Conservation (phyloP, 2,329 filamentous ascomycete species). For the Penicillium sp. region DNA sequence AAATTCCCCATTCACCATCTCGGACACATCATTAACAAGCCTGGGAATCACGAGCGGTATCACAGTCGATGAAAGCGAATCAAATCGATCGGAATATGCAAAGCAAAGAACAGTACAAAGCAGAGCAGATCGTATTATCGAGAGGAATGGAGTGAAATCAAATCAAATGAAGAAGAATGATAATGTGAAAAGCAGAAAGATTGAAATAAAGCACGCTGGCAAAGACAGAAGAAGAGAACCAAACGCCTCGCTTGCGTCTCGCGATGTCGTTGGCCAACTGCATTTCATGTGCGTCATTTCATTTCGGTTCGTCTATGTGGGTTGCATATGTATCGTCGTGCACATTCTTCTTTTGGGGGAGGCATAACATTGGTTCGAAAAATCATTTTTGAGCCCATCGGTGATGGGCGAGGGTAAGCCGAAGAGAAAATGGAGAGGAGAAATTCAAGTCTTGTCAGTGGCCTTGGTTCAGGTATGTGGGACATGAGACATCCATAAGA, state of each 20-base stretch:
- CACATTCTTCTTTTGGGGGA: slow-evolving; percentile 20
- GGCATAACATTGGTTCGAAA: slow-evolving; percentile 9
- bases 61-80: neutral
- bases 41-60: slow-evolving; percentile 1
- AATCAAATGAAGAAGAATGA: neutral
- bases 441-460: slow-evolving; percentile 1
- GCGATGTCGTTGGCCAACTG: slow-evolving; percentile 22
- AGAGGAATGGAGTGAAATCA: neutral
- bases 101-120: neutral
- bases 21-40: neutral
- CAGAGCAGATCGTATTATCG: neutral
- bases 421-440: slow-evolving; percentile 16
- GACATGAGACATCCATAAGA: neutral
- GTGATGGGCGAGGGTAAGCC: slow-evolving; percentile 12
- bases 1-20: neutral
- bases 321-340: slow-evolving; percentile 25
- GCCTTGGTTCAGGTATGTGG: neutral
- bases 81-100: neutral
- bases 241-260: slow-evolving; percentile 27
- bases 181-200: slow-evolving; percentile 5
- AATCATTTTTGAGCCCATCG: slow-evolving; percentile 6
- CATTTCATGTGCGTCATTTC: slow-evolving; percentile 26
- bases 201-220: slow-evolving; percentile 12
- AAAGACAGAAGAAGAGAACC: slow-evolving; percentile 21
- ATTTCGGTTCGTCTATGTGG: slow-evolving; percentile 28